Percentiles rank a stretch among this genome's conserved stretches.
Conservation (phyloP, 169 alveolate genomes). For the Plasmodium knowlesi region DNA sequence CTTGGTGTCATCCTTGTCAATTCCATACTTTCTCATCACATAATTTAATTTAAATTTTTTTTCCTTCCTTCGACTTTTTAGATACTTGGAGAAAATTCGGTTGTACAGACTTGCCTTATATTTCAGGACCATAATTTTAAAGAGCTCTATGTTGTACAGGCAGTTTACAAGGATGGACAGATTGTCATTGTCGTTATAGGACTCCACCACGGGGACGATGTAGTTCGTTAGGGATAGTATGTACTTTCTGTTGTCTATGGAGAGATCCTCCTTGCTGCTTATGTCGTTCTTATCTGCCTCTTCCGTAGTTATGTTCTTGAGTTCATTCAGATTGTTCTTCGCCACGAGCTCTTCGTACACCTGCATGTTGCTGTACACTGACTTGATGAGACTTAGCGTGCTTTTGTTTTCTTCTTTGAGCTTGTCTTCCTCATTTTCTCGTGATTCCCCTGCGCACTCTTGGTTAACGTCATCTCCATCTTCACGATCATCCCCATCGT, state of each 20-base stretch:
- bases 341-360: constrained; percentile 1
- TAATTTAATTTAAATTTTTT: constrained; percentile 53
- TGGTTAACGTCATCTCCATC: background rate
- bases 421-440: background rate
- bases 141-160: constrained; percentile 48
- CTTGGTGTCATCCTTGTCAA: constrained; percentile 8
- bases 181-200: constrained; percentile 65
- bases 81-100: constrained; percentile 25
- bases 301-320: constrained; percentile 3
- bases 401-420: background rate
- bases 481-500: background rate
- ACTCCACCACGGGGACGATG: constrained; percentile 63
- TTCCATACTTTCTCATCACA: constrained; percentile 38
- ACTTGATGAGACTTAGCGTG: background rate
- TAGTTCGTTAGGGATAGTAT: constrained; percentile 60
- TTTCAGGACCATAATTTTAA: constrained; percentile 40
- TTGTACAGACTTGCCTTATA: constrained; percentile 58
- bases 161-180: constrained; percentile 51
- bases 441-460: background rate
- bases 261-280: constrained; percentile 1
- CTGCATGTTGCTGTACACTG: background rate
- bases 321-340: constrained; percentile 12
- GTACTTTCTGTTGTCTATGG: constrained; percentile 23
- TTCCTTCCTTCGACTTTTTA: constrained; percentile 27
- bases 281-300: background rate